Evolutionary conservation across 345 rosid species (phyloP).

Genomic region (Physaria fendleri): DNA sequence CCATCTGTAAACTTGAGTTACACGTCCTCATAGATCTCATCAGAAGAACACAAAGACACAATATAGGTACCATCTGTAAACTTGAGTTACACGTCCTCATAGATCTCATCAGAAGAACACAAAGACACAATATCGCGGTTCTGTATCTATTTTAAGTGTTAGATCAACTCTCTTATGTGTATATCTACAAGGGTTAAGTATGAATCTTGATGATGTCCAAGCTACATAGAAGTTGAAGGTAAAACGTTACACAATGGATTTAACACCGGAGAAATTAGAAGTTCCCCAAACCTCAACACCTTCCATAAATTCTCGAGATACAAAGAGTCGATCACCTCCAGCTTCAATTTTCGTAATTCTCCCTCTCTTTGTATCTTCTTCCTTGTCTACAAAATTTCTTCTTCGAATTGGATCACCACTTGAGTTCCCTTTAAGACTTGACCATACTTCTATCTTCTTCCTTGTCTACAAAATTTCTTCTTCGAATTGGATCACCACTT

Average conservation of each 20-base stretch:
- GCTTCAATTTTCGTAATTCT: conserved; percentile 58
- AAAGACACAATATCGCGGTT: too few species aligned
- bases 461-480: conserved; percentile 74
- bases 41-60: too few species aligned
- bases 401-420: conserved; percentile 25
- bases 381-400: conserved; percentile 73
- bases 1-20: too few species aligned
- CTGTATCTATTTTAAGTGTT: too few species aligned
- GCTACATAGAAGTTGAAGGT: neutral
- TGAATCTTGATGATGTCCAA: neutral
- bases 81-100: too few species aligned
- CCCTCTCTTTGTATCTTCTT: conserved; percentile 62
- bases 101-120: conserved; percentile 92
- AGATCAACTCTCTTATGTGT: neutral
- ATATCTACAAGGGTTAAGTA: neutral
- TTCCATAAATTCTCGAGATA: conserved; percentile 59
- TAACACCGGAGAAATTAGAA: conserved; percentile 30
- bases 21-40: too few species aligned
- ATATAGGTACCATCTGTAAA: too few species aligned
- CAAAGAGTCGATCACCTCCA: conserved; percentile 76
- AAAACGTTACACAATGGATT: conserved; percentile 19
- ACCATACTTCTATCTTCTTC: conserved; percentile 73
- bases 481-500: conserved; percentile 17
- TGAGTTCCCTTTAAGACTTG: conserved; percentile 33
- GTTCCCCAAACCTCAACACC: conserved; percentile 97